Evolutionary conservation across 768 basidiomycete genomes (phyloP).

Genomic region (Serpula lacrymans): DNA sequence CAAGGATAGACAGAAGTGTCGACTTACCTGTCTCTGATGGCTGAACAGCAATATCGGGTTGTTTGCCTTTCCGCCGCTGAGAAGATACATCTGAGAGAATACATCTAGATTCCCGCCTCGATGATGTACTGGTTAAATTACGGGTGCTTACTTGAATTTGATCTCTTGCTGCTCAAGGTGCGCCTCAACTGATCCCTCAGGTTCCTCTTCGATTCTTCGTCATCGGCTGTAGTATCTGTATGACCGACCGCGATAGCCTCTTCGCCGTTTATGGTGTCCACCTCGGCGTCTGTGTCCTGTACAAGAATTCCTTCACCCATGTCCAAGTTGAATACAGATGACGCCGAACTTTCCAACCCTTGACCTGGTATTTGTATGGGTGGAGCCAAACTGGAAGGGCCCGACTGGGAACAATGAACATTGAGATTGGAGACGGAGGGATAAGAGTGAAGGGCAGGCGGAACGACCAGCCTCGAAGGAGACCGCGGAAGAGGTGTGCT

Average conservation of each 20-base stretch:
- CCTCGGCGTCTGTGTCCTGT: conserved; percentile 65
- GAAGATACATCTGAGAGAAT: conserved; percentile 4
- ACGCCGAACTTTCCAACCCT: conserved; percentile 60
- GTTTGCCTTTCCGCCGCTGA: conserved; percentile 28
- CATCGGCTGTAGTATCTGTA: conserved; percentile 36
- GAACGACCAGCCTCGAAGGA: conserved; percentile 52
- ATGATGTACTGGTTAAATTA: not conserved
- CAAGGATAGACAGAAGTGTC: conserved; percentile 5
- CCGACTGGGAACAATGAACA: conserved; percentile 39
- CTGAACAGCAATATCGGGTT: conserved; percentile 35
- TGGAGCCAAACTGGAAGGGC: conserved; percentile 24
- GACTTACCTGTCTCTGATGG: conserved; percentile 37
- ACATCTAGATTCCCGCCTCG: not conserved
- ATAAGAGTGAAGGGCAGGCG: conserved; percentile 47
- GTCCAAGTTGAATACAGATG: conserved; percentile 67
- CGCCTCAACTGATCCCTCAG: conserved; percentile 70
- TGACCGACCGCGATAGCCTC: conserved; percentile 46
- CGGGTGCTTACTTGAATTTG: conserved; percentile 42
- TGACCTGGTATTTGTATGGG: conserved; percentile 31
- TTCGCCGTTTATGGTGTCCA: conserved; percentile 52
- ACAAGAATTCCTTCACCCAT: conserved; percentile 67
- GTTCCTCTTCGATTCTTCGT: conserved; percentile 59
- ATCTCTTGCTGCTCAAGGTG: conserved; percentile 54
- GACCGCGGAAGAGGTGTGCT: conserved; percentile 35
- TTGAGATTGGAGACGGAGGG: conserved; percentile 57